Evolutionary conservation across 108 stramenopile genomes (phyloP), one percentile per base, ranked within the genome.

Genomic region (Aurantiochytrium sp.): DNA sequence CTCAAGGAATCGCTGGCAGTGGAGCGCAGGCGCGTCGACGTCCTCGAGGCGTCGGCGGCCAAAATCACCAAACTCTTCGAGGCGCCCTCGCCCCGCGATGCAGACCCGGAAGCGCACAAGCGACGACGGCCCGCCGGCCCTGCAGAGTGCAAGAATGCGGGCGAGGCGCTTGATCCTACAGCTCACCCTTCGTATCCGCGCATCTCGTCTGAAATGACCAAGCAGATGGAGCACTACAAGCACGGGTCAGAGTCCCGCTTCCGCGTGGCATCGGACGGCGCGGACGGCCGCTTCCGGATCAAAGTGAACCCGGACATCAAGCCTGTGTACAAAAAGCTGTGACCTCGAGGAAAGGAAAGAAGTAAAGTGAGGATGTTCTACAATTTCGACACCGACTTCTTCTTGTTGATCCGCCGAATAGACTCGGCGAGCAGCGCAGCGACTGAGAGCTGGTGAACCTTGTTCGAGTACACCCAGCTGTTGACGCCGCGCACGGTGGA

Each of bases 351-450:
- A 65, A 65, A 65, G 32, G 12, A 12, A 32, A 32, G 32, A 59
- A 59, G 24, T 32, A 15, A 65, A 65, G 34, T 32, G 59, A 34
- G n/a, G n/a, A n/a, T n/a, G n/a, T n/a, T 65, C 34, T 65, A 65
- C 6, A 81, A 24, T 24, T 48, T 48, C 12, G 98, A 98, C 69
- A 99, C 96, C 90, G 96, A 97, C 93, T 98, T 97, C 92, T 97
- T 98, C 68, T 97, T 96, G 91, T 98, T 97, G 89, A 99, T 98
- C 89, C 98, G 98, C 94, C 97, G 97, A 89, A 99, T 98, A 27
- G 99, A 96, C 91, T 98, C 96, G 12, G 98, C 98, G 39, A 99
- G 93, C 4, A 99, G 93, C 30, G 97, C 97, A 36, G 97, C 97
- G 30, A 99, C 98, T 85, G 96, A 96, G 27, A 99, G 95, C 91